A percentile compares a stretch with the other conserved stretches of the same genome.
Evolutionary conservation across 257 asterid genomes (phyloP).

Genomic region (Mentha longifolia): DNA sequence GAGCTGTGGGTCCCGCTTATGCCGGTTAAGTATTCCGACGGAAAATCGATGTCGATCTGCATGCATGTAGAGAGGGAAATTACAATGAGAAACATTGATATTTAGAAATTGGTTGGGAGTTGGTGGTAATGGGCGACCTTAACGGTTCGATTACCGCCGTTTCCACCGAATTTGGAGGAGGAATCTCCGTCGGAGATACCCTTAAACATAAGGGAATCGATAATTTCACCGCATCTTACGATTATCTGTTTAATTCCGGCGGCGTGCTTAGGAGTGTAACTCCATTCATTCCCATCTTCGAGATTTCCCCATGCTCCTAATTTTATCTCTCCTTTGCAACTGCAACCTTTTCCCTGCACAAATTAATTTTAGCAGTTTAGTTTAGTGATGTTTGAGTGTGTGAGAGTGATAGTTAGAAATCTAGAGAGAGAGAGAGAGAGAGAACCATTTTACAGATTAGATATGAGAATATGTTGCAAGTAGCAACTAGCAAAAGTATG

Average conservation of each 20-base stretch:
- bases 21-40: conserved; percentile 18
- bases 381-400: too few relatives aligned
- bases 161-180: background rate
- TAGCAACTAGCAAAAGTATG: too few relatives aligned
- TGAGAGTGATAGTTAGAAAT: too few relatives aligned
- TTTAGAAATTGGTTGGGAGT: too few relatives aligned
- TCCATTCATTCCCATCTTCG: background rate
- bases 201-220: conserved; percentile 16
- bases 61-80: too few relatives aligned
- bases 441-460: too few relatives aligned
- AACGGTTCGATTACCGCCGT: background rate
- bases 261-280: background rate
- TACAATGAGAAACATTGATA: too few relatives aligned
- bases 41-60: conserved; percentile 9
- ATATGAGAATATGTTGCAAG: too few relatives aligned
- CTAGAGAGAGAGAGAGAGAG: too few relatives aligned
- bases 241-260: background rate
- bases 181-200: background rate
- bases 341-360: background rate
- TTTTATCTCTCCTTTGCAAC: background rate
- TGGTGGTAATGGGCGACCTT: background rate
- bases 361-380: background rate
- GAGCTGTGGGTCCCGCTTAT: background rate
- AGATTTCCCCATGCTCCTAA: background rate
- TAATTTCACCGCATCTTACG: background rate